Evolutionary conservation across 768 basidiomycete species (phyloP), one percentile per base, ranked within the genome.

Genomic region (Calocybe gangraenosa): DNA sequence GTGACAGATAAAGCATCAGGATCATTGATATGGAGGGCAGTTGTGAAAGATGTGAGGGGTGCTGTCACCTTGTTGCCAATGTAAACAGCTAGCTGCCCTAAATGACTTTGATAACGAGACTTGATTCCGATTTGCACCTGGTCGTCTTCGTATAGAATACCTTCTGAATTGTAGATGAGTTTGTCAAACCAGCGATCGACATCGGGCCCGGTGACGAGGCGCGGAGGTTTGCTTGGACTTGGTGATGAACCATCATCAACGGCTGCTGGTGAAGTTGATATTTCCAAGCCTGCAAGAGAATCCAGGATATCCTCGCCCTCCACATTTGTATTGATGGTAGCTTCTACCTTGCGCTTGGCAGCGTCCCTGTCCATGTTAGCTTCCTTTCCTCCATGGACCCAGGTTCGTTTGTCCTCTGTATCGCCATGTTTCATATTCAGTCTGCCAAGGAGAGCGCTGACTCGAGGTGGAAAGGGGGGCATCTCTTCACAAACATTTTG

Each of bases 401-500:
- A 97, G 0, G 87, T 93, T 44, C 93, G 76, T 66, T 94, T 95
- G 64, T 97, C 93, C 49, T 91, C 90, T n/a, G 89, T 89, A 54
- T 92, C 90, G 4, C 84, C 86, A 28, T 90, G 86, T 60, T 94
- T 95, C 59, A 82, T 84, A 62, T 95, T 88, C 32, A 99, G 68
- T 39, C 92, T 78, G 37, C 81, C 88, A 40, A 96, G 73, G 7
- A 99, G 73, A 2, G 94, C 87, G 47, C 92, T 95, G 53, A 92
- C 89, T 37, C 96, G 81, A 42, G 95, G 88, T 3, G 95, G 94
- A 75, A 96, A 99, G 3, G 95, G 93, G 1, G 96, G 96, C 85
- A 99, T 98, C 66, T 98, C 96, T 63, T 98, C 96, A 62, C 94
- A 97, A 11, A 98, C 81, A 51, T 91, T 90, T 60, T 93, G 89